phyloP scores from a whole-genome alignment of 2,329 filamentous ascomycete species.

The Coleophoma crateriformis region DNA sequence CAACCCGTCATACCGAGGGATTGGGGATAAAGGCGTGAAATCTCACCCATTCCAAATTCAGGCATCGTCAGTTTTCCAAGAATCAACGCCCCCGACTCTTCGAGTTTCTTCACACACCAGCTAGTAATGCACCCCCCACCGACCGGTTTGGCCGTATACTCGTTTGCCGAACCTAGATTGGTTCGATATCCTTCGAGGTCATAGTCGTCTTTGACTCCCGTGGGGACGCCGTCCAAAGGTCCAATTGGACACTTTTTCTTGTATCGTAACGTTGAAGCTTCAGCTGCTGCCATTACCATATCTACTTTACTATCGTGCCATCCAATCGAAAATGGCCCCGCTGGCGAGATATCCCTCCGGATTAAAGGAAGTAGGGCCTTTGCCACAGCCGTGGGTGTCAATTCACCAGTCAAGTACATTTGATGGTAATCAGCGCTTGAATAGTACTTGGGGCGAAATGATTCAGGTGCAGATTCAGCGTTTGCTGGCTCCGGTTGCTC shows the following conservation, averaged over 20 bases:
- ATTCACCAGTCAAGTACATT: constrained; percentile 36
- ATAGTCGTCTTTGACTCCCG: constrained; percentile 79
- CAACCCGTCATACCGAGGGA: not conserved
- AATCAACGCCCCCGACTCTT: constrained; percentile 65
- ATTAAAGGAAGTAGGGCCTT: constrained; percentile 40
- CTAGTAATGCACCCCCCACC: constrained; percentile 46
- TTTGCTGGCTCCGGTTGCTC: no score
- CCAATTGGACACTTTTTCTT: constrained; percentile 57
- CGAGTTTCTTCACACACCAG: constrained; percentile 64
- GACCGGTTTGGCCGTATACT: constrained; percentile 37
- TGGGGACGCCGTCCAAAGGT: constrained; percentile 71
- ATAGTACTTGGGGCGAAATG: not conserved
- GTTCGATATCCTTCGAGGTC: constrained; percentile 65
- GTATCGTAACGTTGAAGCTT: constrained; percentile 49
- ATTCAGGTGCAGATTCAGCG: no score
- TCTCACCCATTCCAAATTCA: constrained; percentile 51
- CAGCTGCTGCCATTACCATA: constrained; percentile 35
- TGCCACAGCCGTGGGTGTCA: constrained; percentile 41
- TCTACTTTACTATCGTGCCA: constrained; percentile 39
- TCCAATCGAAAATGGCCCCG: constrained; percentile 34
- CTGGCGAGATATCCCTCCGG: constrained; percentile 30
- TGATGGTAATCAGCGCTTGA: constrained; percentile 35
- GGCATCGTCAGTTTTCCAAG: constrained; percentile 81
- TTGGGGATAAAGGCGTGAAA: not conserved
- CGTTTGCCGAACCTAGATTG: constrained; percentile 57